Percentiles rank a stretch among this genome's conserved stretches.
phyloP scores from a whole-genome alignment of 129 eudicot species.

The Solidago caesia region DNA sequence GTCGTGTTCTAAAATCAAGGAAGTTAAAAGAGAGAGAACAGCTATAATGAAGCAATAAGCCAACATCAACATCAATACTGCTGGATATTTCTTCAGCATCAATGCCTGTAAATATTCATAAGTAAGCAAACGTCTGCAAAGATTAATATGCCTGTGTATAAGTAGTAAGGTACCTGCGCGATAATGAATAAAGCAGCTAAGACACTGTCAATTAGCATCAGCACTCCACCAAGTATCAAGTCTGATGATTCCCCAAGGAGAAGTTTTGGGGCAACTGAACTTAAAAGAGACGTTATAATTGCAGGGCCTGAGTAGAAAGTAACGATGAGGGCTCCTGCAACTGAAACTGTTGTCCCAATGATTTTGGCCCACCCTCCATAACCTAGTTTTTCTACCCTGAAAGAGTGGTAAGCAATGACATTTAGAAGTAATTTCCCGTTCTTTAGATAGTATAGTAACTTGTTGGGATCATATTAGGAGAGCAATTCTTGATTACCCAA shows the following conservation, averaged over 20 bases:
- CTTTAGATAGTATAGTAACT: not conserved
- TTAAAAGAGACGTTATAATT: constrained; percentile 15
- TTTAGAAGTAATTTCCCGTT: not conserved
- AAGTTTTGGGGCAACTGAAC: not conserved
- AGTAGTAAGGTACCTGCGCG: constrained; percentile 33
- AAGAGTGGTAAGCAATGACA: constrained; percentile 3
- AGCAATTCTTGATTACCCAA: constrained; percentile 33
- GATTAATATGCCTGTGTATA: not conserved
- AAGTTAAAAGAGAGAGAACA: constrained; percentile 20
- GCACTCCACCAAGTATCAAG: constrained; percentile 41
- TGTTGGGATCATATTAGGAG: not conserved
- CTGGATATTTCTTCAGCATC: constrained; percentile 26
- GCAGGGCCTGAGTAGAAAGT: constrained; percentile 41
- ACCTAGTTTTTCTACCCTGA: constrained; percentile 60
- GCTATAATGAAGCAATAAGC: constrained; percentile 26
- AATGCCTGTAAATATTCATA: constrained; percentile 18
- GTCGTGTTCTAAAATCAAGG: constrained; percentile 20
- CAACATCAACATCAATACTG: constrained; percentile 23
- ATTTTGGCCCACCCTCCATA: constrained; percentile 41
- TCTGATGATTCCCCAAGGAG: constrained; percentile 24
- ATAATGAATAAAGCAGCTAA: constrained; percentile 33
- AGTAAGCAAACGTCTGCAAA: not conserved
- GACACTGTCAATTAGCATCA: constrained; percentile 36
- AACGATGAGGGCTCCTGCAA: constrained; percentile 39
- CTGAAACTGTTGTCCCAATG: constrained; percentile 36